Conservation (phyloP, 106 monocot species). For the Chionographis japonica region DNA sequence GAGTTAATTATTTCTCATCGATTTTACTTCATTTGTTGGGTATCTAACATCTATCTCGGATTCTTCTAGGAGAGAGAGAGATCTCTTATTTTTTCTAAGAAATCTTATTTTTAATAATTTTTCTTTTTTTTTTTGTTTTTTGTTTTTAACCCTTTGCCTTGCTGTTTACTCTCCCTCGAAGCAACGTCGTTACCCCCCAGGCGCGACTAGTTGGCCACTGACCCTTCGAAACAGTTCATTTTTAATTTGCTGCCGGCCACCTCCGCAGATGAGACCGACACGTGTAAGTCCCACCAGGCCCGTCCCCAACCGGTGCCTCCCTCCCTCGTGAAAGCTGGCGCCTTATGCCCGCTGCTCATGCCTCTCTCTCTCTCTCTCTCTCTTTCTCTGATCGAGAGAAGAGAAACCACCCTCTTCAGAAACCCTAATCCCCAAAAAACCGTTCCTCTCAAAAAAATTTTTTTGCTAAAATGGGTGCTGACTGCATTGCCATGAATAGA, state of each 20-base stretch:
- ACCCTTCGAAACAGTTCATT: too few relatives aligned
- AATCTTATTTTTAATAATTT: neutral
- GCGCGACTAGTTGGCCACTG: slow-evolving; percentile 35
- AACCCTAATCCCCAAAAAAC: too few relatives aligned
- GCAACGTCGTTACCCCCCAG: slow-evolving; percentile 38
- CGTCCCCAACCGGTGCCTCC: neutral
- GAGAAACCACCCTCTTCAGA: too few relatives aligned
- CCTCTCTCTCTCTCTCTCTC: slow-evolving; percentile 2
- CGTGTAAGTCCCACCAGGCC: slow-evolving; percentile 2
- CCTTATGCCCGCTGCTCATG: neutral
- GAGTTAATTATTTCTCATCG: too few relatives aligned
- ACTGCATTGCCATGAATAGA: too few relatives aligned
- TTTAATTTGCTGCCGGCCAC: too few relatives aligned
- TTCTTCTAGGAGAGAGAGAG: too few relatives aligned
- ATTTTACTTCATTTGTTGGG: too few relatives aligned
- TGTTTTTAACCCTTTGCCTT: slow-evolving; percentile 10
- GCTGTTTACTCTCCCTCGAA: slow-evolving; percentile 41
- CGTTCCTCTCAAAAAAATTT: too few relatives aligned
- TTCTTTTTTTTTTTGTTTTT: neutral
- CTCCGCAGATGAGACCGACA: neutral
- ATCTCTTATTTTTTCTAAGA: neutral
- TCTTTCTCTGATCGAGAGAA: neutral
- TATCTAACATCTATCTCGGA: too few relatives aligned
- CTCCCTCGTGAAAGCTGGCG: slow-evolving; percentile 7
- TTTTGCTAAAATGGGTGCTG: too few relatives aligned